Base-by-base conservation (phyloP, 495 filamentous ascomycete species). In the Ramalina intermedia region DNA sequence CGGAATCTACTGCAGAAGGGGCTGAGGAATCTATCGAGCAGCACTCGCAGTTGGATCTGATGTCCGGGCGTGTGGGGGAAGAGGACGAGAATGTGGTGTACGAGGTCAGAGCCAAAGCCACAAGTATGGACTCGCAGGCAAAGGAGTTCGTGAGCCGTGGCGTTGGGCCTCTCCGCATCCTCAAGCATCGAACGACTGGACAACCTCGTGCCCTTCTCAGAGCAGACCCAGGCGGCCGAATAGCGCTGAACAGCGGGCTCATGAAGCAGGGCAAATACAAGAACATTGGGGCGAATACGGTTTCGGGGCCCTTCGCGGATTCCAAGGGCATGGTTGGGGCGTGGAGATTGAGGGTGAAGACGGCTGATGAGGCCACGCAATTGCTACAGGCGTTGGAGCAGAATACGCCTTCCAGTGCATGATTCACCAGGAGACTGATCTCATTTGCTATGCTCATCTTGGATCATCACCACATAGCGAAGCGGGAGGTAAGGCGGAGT, bases 61-160 rank as follows among this genome's bases (percentile, higher is more conserved):
- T 76, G 44, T 65, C 68, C 41, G 70, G 71, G 49, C 74, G 79
- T 21, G 75, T 75, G 40, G 84, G 81, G 7, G 83, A 87, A 59
- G 82, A 86, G 57, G 69, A 85, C 49, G 84, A 89, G 58, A 67
- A 71, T 27, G 65, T 78, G 18, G 54, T 83, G 5, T 72, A 78
- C 55, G 76, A 85, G 52, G 69, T 76, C 13, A 75, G 76, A 40
- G 74, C 76, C 36, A 82, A 80, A 57, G 81, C 71, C 8, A 57
- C 80, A 48, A 78, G 80, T 56, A 69, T 72, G 16, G 66, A 66
- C 1, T 52, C 56, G 21, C 58, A 65, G 47, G 65, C 70, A 48
- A 67, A 58, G 41, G 62, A 66, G 7, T 86, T 82, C 81, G 56
- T 64, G 13, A 72, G 66, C 6, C 69, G 76, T 58, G 84, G 82